Conservation (phyloP, 352 stramenopile genomes). For the Phytophthora melonis region DNA sequence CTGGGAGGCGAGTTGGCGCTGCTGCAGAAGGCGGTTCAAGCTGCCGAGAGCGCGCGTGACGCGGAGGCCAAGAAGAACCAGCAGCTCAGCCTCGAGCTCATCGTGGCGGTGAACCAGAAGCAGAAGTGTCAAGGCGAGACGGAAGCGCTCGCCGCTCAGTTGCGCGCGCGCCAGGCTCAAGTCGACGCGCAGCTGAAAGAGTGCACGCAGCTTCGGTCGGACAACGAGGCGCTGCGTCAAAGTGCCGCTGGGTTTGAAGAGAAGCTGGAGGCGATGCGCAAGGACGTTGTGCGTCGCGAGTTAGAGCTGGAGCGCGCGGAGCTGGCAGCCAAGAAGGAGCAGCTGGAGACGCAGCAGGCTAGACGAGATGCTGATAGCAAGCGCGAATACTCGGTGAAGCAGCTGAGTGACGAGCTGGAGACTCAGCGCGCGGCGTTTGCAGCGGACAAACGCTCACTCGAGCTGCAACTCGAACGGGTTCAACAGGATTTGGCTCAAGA, state of each 20-base stretch:
- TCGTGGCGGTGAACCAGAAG: slow-evolving; percentile 78
- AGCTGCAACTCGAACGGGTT: slow-evolving; percentile 36
- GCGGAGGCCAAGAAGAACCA: slow-evolving; percentile 70
- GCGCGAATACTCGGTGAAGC: slow-evolving; percentile 15
- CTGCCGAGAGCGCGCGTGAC: slow-evolving; percentile 40
- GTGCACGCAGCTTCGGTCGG: slow-evolving; percentile 13
- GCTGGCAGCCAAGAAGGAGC: slow-evolving; percentile 37
- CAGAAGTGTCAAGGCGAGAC: slow-evolving; percentile 49
- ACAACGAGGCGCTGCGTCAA: slow-evolving; percentile 35
- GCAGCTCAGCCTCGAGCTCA: slow-evolving; percentile 73
- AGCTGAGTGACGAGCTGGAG: slow-evolving; percentile 26
- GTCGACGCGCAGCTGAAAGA: slow-evolving; percentile 23
- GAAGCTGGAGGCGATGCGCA: slow-evolving; percentile 47
- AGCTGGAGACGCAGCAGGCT: slow-evolving; percentile 53
- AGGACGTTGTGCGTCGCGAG: slow-evolving; percentile 54
- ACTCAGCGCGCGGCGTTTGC: slow-evolving; percentile 17
- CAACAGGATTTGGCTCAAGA: slow-evolving; percentile 31
- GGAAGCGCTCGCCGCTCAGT: slow-evolving; percentile 36
- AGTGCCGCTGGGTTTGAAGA: slow-evolving; percentile 22
- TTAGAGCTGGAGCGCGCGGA: slow-evolving; percentile 58
- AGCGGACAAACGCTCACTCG: slow-evolving; percentile 31
- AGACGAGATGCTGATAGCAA: slow-evolving; percentile 40
- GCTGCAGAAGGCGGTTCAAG: slow-evolving; percentile 45
- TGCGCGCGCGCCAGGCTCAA: slow-evolving; percentile 27
- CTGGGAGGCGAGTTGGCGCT: slow-evolving; percentile 46